Evolutionary conservation across 495 filamentous ascomycete species (phyloP).

Genomic region (Poronia punctata): DNA sequence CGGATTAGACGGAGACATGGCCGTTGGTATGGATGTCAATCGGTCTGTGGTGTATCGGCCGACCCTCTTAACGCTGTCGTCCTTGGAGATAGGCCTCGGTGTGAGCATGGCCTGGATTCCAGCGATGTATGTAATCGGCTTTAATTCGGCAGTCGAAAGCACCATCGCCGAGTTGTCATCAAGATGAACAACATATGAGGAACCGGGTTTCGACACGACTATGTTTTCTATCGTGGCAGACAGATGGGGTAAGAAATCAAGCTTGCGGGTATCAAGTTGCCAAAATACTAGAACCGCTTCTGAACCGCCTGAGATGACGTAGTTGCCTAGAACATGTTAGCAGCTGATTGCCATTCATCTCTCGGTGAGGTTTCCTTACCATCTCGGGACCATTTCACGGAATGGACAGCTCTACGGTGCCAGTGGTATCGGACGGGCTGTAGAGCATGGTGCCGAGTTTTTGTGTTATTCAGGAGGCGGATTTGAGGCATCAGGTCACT

Average conservation of each 20-base stretch:
- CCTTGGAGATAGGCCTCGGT: slow-evolving; percentile 32
- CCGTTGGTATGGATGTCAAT: slow-evolving; percentile 24
- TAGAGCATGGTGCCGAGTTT: slow-evolving; percentile 29
- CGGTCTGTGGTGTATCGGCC: slow-evolving; percentile 11
- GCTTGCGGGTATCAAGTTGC: slow-evolving; percentile 81
- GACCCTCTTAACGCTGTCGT: slow-evolving; percentile 33
- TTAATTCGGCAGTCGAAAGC: slow-evolving; percentile 80
- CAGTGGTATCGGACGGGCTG: slow-evolving; percentile 69
- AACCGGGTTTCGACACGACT: slow-evolving; percentile 68
- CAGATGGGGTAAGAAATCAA: slow-evolving; percentile 80
- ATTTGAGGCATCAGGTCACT: slow-evolving; percentile 61
- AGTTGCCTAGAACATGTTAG: slow-evolving; percentile 62
- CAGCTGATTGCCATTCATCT: slow-evolving; percentile 11
- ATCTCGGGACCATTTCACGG: slow-evolving; percentile 83
- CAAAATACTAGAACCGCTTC: slow-evolving; percentile 92
- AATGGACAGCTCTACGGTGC: slow-evolving; percentile 76
- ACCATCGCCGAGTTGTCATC: slow-evolving; percentile 88
- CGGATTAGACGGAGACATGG: slow-evolving; percentile 31
- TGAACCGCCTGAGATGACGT: slow-evolving; percentile 83
- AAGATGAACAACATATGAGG: slow-evolving; percentile 73
- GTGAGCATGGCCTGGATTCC: slow-evolving; percentile 65
- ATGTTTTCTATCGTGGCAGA: slow-evolving; percentile 75
- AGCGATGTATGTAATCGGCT: slow-evolving; percentile 68
- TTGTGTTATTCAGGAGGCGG: slow-evolving; percentile 11
- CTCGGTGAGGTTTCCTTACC: slow-evolving; percentile 47